A percentile compares a stretch with the other conserved stretches of the same genome.
Conservation (phyloP, 768 basidiomycete species). For the Tylopilus subfusipes region DNA sequence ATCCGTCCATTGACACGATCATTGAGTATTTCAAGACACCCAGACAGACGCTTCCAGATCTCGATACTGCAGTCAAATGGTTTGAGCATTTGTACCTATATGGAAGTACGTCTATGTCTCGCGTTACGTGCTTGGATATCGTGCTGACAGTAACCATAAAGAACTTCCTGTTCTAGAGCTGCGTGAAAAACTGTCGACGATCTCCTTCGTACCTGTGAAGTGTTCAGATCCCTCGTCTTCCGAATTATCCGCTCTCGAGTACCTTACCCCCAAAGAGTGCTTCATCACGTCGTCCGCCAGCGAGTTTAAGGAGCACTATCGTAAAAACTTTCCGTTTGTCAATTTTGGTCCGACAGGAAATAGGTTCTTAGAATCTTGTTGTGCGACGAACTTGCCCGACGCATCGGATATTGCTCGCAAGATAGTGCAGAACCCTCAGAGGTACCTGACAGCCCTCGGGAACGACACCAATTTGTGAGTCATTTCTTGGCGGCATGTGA, state of each 20-base stretch:
- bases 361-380: slow-evolving; percentile 11
- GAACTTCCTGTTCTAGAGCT: slow-evolving; percentile 5
- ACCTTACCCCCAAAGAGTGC: slow-evolving; percentile 11
- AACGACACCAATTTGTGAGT: slow-evolving; percentile 1
- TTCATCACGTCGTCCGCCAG: slow-evolving; percentile 7
- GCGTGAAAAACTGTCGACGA: slow-evolving; percentile 4
- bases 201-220: slow-evolving; percentile 13
- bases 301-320: slow-evolving; percentile 7
- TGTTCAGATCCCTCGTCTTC: neutral
- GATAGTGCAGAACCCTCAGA: slow-evolving; percentile 6
- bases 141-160: neutral
- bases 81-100: slow-evolving; percentile 6
- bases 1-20: slow-evolving; percentile 2
- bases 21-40: neutral
- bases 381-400: slow-evolving; percentile 13
- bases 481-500: neutral
- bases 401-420: slow-evolving; percentile 10
- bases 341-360: slow-evolving; percentile 6
- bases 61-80: neutral
- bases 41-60: neutral
- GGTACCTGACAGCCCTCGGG: neutral
- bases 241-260: neutral
- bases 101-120: slow-evolving; percentile 4
- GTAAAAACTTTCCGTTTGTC: slow-evolving; percentile 10
- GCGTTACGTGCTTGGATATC: neutral